Base-by-base conservation (phyloP, 179 eudicot species). In the Patellifolia procumbens region DNA sequence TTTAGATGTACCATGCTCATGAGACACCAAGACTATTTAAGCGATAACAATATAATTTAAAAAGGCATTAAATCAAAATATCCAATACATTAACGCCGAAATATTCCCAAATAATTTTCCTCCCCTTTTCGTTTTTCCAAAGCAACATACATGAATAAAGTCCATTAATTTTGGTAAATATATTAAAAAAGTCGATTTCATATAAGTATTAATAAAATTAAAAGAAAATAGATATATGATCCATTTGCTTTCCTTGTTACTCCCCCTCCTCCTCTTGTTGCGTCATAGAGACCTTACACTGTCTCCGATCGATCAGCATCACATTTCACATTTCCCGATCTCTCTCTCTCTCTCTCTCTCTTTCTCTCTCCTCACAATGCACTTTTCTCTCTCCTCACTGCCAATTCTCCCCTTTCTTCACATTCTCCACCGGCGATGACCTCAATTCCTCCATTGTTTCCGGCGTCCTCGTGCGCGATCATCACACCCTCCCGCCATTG, bases 281-380 rank as follows among this genome's bases (percentile, higher is more conserved):
- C 34, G 70, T 79, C 82, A 79, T 72, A 58, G 20, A 28, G 74
- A 74, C 76, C 70, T 56, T 66, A 71, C 70, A 69, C 84, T 52
- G 15, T 49, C 67, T 81, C 78, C 78, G 81, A 81, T 77, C 76
- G 55, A 59, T 77, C 78, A 73, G 74, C 81, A 77, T 77, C 81
- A 49, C 78, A 72, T 70, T 69, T 58, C 62, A 15, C 80, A 70
- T 70, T 48, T 73, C 74, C 35, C 74, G n/a, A 29, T 64, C 70
- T 58, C 70, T 63, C 70, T 56, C 68, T n/a, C n/a, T n/a, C n/a
- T n/a, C n/a, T n/a, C n/a, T n/a, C n/a, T n/a, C n/a, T 59, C 62
- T 32, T 45, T 48, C 64, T 80, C 65, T 68, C 53, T 63, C 64
- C 67, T 59, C 66, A 49, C 80, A 6, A 39, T 34, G 49, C 73